These are phyloP conservation scores for Agrocybe pediades DNA, from an alignment of 768 basidiomycete genomes.

Conservation along the genomic window DNA sequence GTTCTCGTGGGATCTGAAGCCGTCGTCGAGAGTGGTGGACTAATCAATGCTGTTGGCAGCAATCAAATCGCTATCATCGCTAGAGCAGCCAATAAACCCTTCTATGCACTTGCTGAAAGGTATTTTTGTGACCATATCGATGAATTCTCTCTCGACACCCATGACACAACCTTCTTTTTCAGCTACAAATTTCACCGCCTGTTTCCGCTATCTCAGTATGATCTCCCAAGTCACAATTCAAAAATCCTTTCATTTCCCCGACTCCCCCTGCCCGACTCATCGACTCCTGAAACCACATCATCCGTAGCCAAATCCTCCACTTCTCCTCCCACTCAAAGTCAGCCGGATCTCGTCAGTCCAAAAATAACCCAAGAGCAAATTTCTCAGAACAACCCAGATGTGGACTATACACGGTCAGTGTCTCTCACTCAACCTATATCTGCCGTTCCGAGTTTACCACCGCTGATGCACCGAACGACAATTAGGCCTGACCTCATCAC, in stretches of 20 bases:
- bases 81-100: conserved; percentile 91
- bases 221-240: conserved; percentile 81
- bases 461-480: conserved; percentile 18
- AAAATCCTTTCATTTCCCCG: conserved; percentile 72
- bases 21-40: conserved; percentile 93
- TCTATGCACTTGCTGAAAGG: conserved; percentile 95
- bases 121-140: conserved; percentile 34
- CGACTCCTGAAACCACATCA: conserved; percentile 15
- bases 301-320: conserved; percentile 13
- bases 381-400: conserved; percentile 80
- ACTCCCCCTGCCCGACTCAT: conserved; percentile 28
- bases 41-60: conserved; percentile 92
- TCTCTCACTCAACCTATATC: conserved; percentile 1
- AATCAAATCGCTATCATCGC: conserved; percentile 98
- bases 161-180: conserved; percentile 23
- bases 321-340: conserved; percentile 17
- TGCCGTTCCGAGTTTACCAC: conserved; percentile 5
- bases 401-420: conserved; percentile 88
- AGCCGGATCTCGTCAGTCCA: conserved; percentile 26
- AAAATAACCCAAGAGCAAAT: conserved; percentile 85
- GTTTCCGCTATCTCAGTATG: conserved; percentile 91
- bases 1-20: conserved; percentile 97
- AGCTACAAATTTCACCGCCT: conserved; percentile 98
- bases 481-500: conserved; percentile 88
- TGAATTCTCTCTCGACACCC: not conserved